These are phyloP conservation scores for Acer negundo DNA, from an alignment of 345 rosid genomes.

Conservation along the genomic window DNA sequence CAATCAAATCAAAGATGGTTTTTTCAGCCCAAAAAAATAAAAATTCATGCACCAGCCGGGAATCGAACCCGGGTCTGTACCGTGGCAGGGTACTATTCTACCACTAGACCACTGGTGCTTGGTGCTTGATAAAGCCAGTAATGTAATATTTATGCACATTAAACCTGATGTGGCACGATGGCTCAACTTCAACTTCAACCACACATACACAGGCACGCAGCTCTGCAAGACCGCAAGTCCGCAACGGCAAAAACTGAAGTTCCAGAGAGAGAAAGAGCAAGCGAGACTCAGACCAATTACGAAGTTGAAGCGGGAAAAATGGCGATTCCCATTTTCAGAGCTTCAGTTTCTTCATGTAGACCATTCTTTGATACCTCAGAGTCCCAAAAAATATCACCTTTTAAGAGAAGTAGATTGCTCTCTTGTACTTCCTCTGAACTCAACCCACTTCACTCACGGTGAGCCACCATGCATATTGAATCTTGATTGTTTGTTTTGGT, in stretches of 20 bases:
- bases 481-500: too few species aligned
- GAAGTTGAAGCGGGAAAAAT: conserved; percentile 35
- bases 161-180: neutral
- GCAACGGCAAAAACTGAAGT: too few species aligned
- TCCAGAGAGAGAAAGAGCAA: neutral
- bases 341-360: conserved; percentile 34
- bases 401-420: conserved; percentile 30
- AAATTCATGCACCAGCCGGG: conserved; percentile 52
- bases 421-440: conserved; percentile 42
- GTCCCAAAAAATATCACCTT: conserved; percentile 6
- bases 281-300: neutral
- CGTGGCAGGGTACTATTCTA: conserved; percentile 68
- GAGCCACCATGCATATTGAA: neutral
- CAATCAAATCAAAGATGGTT: too few species aligned
- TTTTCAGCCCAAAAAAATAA: too few species aligned
- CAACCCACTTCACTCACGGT: conserved; percentile 43
- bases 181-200: neutral
- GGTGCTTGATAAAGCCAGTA: fast-evolving
- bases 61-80: conserved; percentile 67
- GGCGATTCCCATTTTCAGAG: conserved; percentile 57
- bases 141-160: too few species aligned
- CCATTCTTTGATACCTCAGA: conserved; percentile 20
- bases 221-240: too few species aligned
- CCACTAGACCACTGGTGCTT: conserved; percentile 51
- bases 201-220: neutral